Conservation (phyloP, 169 alveolate genomes). For the Cryptosporidium parvum region DNA sequence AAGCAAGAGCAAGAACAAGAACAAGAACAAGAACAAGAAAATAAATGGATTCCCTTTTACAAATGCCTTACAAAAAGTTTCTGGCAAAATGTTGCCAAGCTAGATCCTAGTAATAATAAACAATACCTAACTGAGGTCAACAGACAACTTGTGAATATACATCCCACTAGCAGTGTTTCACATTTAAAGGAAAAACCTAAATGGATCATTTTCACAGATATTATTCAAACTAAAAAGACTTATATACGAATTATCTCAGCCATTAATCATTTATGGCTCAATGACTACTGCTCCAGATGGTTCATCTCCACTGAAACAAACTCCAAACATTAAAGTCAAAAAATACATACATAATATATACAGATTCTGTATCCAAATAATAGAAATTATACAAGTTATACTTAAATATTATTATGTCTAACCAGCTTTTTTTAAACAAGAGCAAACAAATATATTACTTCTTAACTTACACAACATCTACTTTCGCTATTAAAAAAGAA, state of each 20-base stretch:
- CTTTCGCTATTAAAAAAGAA: no score
- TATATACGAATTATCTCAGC: conserved; percentile 87
- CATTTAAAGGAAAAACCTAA: conserved; percentile 80
- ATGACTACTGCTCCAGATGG: conserved; percentile 68
- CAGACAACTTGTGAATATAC: conserved; percentile 80
- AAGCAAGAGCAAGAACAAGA: not conserved
- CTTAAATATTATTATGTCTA: no score
- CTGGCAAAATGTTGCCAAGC: conserved; percentile 80
- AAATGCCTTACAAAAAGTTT: conserved; percentile 82
- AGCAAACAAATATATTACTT: no score
- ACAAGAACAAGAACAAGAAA: conserved; percentile 5
- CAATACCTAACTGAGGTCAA: conserved; percentile 74
- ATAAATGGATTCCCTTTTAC: conserved; percentile 71
- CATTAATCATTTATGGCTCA: conserved; percentile 78
- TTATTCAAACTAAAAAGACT: conserved; percentile 87
- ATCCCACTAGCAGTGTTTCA: conserved; percentile 84
- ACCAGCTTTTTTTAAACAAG: no score
- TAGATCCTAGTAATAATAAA: conserved; percentile 62
- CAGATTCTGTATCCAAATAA: not conserved
- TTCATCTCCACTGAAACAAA: not conserved
- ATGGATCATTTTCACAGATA: conserved; percentile 89
- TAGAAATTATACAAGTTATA: not conserved
- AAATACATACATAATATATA: not conserved
- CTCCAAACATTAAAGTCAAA: not conserved
- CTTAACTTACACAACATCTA: no score